Conservation (phyloP, 2,329 filamentous ascomycete genomes). For the Hirsutella rhossiliensis region DNA sequence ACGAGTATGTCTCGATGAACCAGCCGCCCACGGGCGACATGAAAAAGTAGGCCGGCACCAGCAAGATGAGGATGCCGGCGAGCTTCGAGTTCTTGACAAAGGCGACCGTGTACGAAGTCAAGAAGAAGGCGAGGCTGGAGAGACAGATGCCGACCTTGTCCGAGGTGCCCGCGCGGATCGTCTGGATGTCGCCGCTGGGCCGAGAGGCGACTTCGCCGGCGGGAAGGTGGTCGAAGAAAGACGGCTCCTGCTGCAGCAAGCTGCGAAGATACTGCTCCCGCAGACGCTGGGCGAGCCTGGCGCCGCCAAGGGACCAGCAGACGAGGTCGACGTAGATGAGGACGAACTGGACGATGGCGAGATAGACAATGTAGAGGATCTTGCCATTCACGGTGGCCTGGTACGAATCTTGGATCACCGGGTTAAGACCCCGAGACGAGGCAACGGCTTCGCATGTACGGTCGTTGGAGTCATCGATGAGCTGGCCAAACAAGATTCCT, state of each 20-base stretch:
- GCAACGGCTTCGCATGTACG: constrained; percentile 27
- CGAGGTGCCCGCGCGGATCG: constrained; percentile 54
- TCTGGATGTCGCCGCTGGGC: constrained; percentile 52
- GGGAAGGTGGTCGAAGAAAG: constrained; percentile 47
- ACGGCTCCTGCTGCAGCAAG: constrained; percentile 47
- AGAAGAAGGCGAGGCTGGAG: constrained; percentile 50
- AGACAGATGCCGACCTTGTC: constrained; percentile 60
- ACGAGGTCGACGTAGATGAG: constrained; percentile 52
- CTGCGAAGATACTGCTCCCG: constrained; percentile 47
- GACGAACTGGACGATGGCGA: constrained; percentile 50
- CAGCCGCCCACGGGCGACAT: constrained; percentile 43
- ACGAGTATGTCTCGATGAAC: constrained; percentile 39
- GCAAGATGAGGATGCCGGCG: constrained; percentile 50
- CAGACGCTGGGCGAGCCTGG: constrained; percentile 49
- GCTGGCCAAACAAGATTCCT: constrained; percentile 51
- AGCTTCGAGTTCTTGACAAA: constrained; percentile 52
- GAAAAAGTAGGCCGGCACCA: constrained; percentile 50
- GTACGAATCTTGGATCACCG: constrained; percentile 3
- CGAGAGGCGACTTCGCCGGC: constrained; percentile 53
- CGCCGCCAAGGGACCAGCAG: constrained; percentile 52
- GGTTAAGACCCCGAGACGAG: constrained; percentile 15
- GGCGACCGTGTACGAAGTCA: constrained; percentile 54
- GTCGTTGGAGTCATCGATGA: constrained; percentile 40
- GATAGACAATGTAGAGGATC: constrained; percentile 48
- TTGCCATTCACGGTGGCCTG: constrained; percentile 35